A percentile compares a stretch with the other conserved stretches of the same genome.
These are phyloP conservation scores for Phaeosphaeriaceae sp. DNA, from an alignment of 2,329 filamentous ascomycete genomes.

Conservation along the genomic window DNA sequence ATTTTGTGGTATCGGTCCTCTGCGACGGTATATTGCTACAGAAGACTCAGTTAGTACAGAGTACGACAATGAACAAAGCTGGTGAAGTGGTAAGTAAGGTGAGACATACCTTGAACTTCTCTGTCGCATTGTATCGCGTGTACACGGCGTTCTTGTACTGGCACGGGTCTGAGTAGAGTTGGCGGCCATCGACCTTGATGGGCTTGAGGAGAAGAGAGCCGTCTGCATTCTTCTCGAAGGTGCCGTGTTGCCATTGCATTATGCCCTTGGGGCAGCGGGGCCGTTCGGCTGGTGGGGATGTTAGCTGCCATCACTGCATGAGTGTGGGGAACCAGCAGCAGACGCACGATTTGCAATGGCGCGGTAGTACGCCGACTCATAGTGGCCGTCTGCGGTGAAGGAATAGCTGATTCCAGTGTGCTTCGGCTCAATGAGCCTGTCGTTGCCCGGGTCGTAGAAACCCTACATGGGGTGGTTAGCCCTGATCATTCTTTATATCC, in stretches of 20 bases:
- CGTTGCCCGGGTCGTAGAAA: slow-evolving; percentile 73
- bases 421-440: slow-evolving; percentile 69
- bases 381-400: slow-evolving; percentile 72
- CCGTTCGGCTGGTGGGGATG: slow-evolving; percentile 56
- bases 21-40: slow-evolving; percentile 54
- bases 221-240: slow-evolving; percentile 62
- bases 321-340: slow-evolving; percentile 68
- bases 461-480: slow-evolving; percentile 54
- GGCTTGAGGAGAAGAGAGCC: slow-evolving; percentile 67
- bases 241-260: slow-evolving; percentile 78
- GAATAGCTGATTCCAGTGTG: slow-evolving; percentile 76
- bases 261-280: slow-evolving; percentile 69
- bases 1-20: slow-evolving; percentile 68
- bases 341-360: slow-evolving; percentile 72
- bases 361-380: slow-evolving; percentile 73
- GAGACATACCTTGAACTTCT: slow-evolving; percentile 64
- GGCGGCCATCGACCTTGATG: slow-evolving; percentile 70
- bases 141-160: slow-evolving; percentile 62
- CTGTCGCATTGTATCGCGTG: slow-evolving; percentile 71
- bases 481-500: background rate
- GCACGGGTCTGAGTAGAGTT: slow-evolving; percentile 72
- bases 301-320: too few relatives aligned
- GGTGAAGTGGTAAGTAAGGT: background rate
- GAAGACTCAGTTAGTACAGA: background rate
- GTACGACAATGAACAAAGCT: background rate